Percentiles rank a stretch among this genome's conserved stretches.
phyloP scores from a whole-genome alignment of 108 stramenopile species.

The Nitzschia inconspicua region DNA sequence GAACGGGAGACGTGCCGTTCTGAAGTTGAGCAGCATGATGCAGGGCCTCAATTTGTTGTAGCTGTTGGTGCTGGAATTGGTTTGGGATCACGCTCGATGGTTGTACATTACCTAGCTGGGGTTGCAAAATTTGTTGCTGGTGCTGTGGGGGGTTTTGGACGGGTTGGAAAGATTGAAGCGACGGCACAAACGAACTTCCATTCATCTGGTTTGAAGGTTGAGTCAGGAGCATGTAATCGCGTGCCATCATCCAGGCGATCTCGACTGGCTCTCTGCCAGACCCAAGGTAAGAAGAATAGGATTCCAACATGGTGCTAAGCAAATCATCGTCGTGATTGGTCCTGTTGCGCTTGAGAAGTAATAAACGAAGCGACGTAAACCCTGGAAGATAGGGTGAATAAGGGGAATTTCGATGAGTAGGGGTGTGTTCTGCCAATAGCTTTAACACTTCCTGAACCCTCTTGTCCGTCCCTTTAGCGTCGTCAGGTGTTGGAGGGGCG shows the following conservation, averaged over 20 bases:
- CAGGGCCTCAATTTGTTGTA: too few relatives aligned
- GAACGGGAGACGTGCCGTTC: neutral
- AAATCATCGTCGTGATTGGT: constrained; percentile 52
- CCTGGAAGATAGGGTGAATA: constrained; percentile 44
- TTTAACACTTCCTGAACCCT: constrained; percentile 25
- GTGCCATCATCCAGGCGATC: constrained; percentile 57
- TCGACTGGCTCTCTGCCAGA: constrained; percentile 42
- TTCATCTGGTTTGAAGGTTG: constrained; percentile 1
- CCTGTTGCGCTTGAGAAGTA: constrained; percentile 47
- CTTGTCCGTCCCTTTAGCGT: constrained; percentile 12
- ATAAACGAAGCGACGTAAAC: constrained; percentile 56
- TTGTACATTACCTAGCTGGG: neutral
- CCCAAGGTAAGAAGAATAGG: constrained; percentile 48
- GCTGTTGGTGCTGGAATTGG: neutral
- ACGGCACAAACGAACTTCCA: neutral
- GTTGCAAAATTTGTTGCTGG: constrained; percentile 9
- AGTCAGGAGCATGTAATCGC: constrained; percentile 62
- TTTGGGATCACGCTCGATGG: neutral
- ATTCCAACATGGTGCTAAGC: constrained; percentile 38
- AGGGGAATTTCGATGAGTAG: constrained; percentile 48
- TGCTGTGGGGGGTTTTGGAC: constrained; percentile 6
- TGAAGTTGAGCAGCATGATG: neutral
- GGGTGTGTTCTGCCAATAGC: constrained; percentile 53
- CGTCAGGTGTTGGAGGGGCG: neutral
- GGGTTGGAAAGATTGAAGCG: constrained; percentile 1